phyloP scores from a whole-genome alignment of 1,139 yeast genomes.

The Meyerozyma carpophila region DNA sequence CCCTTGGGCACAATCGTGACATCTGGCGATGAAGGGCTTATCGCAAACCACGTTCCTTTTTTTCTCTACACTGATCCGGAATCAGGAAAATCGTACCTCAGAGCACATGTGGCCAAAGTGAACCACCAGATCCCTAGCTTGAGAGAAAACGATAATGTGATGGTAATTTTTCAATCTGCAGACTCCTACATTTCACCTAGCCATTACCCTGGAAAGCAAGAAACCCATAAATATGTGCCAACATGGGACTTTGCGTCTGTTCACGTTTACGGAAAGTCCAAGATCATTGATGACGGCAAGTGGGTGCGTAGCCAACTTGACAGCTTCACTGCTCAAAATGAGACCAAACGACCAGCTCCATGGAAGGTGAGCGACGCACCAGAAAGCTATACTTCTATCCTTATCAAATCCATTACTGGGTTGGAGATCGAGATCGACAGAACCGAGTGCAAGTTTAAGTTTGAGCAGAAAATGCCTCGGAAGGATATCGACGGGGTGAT shows the following conservation, averaged over 20 bases:
- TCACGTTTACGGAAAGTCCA: conserved; percentile 53
- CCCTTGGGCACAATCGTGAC: conserved; percentile 55
- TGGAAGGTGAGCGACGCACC: conserved; percentile 65
- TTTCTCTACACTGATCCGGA: conserved; percentile 30
- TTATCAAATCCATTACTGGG: conserved; percentile 56
- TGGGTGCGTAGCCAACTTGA: conserved; percentile 46
- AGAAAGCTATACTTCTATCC: conserved; percentile 35
- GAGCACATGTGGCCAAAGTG: conserved; percentile 53
- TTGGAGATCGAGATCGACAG: conserved; percentile 47
- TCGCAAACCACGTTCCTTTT: conserved; percentile 61
- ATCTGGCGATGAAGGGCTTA: conserved; percentile 26
- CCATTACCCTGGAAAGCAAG: conserved; percentile 54
- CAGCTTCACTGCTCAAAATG: conserved; percentile 45
- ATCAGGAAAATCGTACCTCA: conserved; percentile 36
- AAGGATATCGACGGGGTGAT: conserved; percentile 51
- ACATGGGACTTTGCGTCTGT: conserved; percentile 69
- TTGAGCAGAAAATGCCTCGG: conserved; percentile 47
- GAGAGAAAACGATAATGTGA: conserved; percentile 32
- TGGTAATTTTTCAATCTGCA: conserved; percentile 51
- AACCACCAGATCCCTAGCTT: conserved; percentile 51
- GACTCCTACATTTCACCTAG: conserved; percentile 57
- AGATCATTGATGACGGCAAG: conserved; percentile 39
- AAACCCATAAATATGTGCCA: conserved; percentile 61
- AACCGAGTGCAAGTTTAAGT: conserved; percentile 56
- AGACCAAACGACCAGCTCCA: conserved; percentile 31